These are phyloP conservation scores for Ziziphus jujuba DNA, from an alignment of 306 rosid genomes.

Conservation along the genomic window DNA sequence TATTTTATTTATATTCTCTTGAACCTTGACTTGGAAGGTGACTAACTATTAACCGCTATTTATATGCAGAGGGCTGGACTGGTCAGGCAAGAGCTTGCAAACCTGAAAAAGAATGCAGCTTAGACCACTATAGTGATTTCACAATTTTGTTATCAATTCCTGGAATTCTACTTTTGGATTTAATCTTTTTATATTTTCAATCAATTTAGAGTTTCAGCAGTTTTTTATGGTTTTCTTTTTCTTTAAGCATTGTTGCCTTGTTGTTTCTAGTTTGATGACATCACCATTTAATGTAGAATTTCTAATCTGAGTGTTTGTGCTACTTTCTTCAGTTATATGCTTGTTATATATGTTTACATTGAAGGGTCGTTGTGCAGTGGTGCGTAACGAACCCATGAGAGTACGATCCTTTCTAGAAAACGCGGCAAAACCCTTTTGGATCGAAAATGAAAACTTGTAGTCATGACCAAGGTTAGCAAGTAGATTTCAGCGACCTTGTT, in stretches of 20 bases:
- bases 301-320: background rate
- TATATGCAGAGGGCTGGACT: constrained; percentile 75
- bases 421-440: no score
- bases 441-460: no score
- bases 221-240: constrained; percentile 8
- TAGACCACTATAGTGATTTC: constrained; percentile 27
- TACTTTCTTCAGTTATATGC: background rate
- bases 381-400: no score
- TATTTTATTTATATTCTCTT: background rate
- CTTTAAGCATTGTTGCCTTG: background rate
- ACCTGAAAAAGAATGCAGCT: constrained; percentile 65
- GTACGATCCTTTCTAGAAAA: no score
- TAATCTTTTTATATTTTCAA: constrained; percentile 5
- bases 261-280: background rate
- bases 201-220: constrained; percentile 9
- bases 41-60: background rate
- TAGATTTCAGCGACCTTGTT: no score
- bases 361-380: no score
- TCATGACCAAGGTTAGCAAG: no score
- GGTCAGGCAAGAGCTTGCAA: constrained; percentile 82
- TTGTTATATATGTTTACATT: no score
- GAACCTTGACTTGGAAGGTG: background rate
- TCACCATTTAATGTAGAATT: constrained; percentile 10
- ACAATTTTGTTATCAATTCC: constrained; percentile 41
- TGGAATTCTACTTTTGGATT: constrained; percentile 20